These are phyloP conservation scores for Cydonia oblonga DNA, from an alignment of 331 rosid species.

Conservation along the genomic window DNA sequence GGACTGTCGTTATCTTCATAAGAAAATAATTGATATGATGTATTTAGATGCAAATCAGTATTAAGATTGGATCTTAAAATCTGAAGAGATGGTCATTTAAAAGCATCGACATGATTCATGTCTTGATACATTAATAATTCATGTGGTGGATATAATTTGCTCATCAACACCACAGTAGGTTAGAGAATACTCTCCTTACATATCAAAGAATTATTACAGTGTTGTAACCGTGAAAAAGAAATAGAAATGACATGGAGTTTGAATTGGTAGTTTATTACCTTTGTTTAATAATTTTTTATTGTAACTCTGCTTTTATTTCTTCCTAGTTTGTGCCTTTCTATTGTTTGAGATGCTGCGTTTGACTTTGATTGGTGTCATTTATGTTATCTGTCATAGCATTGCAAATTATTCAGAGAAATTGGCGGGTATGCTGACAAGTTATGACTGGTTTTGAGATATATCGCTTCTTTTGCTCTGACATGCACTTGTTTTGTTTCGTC, in stretches of 20 bases:
- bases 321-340: not conserved
- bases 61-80: not conserved
- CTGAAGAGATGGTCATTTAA: not conserved
- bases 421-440: not conserved
- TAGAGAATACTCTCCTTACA: not conserved
- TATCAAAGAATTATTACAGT: not conserved
- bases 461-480: not conserved
- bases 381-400: not conserved
- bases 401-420: not conserved
- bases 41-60: not conserved
- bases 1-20: not conserved
- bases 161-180: not conserved
- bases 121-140: not conserved
- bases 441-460: not conserved
- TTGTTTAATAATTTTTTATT: not conserved
- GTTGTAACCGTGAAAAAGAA: not conserved
- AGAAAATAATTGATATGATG: not conserved
- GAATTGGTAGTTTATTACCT: not conserved
- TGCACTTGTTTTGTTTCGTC: constrained; percentile 3
- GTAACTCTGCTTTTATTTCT: not conserved
- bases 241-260: not conserved
- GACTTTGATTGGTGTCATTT: not conserved
- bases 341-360: not conserved
- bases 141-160: not conserved
- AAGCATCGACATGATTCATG: not conserved